Conservation (phyloP, 2,329 filamentous ascomycete species). For the Aspergillus ruber region DNA sequence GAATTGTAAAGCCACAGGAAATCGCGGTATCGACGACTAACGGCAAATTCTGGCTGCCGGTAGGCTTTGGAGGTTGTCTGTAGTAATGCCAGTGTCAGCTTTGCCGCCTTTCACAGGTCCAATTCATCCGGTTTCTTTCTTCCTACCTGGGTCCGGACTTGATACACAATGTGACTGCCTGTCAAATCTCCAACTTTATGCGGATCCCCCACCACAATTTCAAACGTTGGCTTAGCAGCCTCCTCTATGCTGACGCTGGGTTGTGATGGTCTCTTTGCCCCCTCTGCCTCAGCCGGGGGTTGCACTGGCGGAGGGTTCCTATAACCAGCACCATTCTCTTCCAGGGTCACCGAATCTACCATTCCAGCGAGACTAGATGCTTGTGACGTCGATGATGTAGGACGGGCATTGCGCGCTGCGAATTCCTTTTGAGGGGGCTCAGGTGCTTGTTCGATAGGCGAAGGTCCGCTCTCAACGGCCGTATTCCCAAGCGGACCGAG, state of each 20-base stretch:
- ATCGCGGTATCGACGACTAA: constrained; percentile 89
- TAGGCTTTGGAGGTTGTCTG: constrained; percentile 96
- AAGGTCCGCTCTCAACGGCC: constrained; percentile 24
- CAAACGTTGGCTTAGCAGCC: constrained; percentile 84
- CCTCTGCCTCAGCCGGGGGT: constrained; percentile 38
- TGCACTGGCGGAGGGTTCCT: constrained; percentile 56
- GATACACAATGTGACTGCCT: constrained; percentile 95
- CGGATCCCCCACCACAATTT: constrained; percentile 88
- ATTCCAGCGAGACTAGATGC: constrained; percentile 45
- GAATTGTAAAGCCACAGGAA: constrained; percentile 98
- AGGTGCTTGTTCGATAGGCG: constrained; percentile 48
- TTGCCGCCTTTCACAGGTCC: not conserved
- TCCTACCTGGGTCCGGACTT: constrained; percentile 79
- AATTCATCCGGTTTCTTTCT: not conserved
- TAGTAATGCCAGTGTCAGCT: constrained; percentile 6
- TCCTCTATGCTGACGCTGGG: constrained; percentile 89
- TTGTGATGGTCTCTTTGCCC: constrained; percentile 48
- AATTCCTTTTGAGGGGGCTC: constrained; percentile 56
- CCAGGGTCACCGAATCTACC: constrained; percentile 63
- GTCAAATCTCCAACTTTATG: constrained; percentile 97
- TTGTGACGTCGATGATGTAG: constrained; percentile 38
- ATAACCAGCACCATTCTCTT: constrained; percentile 63
- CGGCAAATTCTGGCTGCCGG: constrained; percentile 82
- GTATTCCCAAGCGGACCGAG: constrained; percentile 54
- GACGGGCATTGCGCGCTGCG: constrained; percentile 29